Percentiles rank a stretch among this genome's conserved stretches.
phyloP scores from a whole-genome alignment of 192 early-diverging fungal genomes.

The Funneliformis geosporum region DNA sequence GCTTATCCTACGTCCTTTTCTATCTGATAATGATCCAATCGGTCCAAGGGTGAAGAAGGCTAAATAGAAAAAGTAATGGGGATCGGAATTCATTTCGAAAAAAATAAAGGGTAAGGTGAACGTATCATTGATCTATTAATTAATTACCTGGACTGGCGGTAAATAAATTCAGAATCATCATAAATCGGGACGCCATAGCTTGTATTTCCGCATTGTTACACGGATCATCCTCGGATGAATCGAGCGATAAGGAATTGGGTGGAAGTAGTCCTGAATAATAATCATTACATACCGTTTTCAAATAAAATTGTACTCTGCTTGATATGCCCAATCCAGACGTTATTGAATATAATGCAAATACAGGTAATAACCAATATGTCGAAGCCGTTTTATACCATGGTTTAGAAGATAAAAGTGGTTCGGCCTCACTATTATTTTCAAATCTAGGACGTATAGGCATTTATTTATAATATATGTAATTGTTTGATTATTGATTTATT shows the following conservation, averaged over 20 bases:
- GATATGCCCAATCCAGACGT: neutral
- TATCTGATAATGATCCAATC: constrained; percentile 18
- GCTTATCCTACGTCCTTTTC: constrained; percentile 11
- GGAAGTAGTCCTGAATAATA: neutral
- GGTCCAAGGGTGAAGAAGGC: constrained; percentile 23
- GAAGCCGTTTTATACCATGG: neutral
- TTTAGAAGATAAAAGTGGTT: neutral
- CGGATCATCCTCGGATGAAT: neutral
- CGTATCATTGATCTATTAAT: neutral
- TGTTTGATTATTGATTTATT: no score
- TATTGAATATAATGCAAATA: neutral
- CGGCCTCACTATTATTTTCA: no score
- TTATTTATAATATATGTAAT: no score
- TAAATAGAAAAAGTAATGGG: neutral
- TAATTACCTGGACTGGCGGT: constrained; percentile 23
- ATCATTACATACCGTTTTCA: neutral
- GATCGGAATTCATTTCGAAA: neutral
- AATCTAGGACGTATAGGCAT: no score
- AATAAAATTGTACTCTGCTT: neutral
- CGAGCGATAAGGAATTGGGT: neutral
- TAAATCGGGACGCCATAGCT: neutral
- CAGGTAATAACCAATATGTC: neutral
- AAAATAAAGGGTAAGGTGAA: no score
- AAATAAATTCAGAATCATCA: neutral
- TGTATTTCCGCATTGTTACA: neutral